phyloP scores from a whole-genome alignment of 139 green algal genomes.

The Gonium pectorale region DNA sequence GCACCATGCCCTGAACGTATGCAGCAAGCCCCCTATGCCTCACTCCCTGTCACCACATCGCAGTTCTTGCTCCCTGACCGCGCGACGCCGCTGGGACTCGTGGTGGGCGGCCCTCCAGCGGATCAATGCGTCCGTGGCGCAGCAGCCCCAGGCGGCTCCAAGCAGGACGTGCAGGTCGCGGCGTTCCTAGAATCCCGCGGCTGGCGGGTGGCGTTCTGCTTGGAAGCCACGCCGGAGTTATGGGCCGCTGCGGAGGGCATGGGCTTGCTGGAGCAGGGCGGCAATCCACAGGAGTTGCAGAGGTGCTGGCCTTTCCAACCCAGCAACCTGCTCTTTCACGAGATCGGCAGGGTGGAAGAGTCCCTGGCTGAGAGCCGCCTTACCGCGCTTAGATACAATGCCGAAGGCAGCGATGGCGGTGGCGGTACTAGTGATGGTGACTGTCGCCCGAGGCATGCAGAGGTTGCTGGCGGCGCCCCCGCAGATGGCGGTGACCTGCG shows the following conservation, averaged over 20 bases:
- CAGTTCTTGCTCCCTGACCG: slow-evolving; percentile 33
- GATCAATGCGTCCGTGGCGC: background rate
- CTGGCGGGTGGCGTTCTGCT: slow-evolving; percentile 14
- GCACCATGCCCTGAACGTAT: too few species aligned
- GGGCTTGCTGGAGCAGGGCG: slow-evolving; percentile 27
- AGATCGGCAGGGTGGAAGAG: background rate
- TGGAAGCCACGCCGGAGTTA: slow-evolving; percentile 18
- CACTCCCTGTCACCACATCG: background rate
- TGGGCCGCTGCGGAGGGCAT: slow-evolving; percentile 21
- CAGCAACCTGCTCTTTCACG: slow-evolving; percentile 7
- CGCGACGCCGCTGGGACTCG: slow-evolving; percentile 5
- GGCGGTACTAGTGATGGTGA: background rate
- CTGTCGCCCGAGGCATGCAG: background rate
- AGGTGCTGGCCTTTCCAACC: slow-evolving; percentile 44
- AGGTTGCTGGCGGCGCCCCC: background rate
- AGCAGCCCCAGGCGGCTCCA: background rate
- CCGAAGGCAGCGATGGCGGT: background rate
- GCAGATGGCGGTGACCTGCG: background rate
- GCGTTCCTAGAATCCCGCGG: slow-evolving; percentile 5
- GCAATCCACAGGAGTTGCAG: background rate
- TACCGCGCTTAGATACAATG: too few species aligned
- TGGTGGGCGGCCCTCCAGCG: background rate
- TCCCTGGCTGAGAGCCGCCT: background rate
- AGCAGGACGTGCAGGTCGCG: background rate
- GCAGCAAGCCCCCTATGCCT: background rate